These are phyloP conservation scores for Xylariaceae sp. DNA, from an alignment of 2,329 filamentous ascomycete species.

Conservation along the genomic window DNA sequence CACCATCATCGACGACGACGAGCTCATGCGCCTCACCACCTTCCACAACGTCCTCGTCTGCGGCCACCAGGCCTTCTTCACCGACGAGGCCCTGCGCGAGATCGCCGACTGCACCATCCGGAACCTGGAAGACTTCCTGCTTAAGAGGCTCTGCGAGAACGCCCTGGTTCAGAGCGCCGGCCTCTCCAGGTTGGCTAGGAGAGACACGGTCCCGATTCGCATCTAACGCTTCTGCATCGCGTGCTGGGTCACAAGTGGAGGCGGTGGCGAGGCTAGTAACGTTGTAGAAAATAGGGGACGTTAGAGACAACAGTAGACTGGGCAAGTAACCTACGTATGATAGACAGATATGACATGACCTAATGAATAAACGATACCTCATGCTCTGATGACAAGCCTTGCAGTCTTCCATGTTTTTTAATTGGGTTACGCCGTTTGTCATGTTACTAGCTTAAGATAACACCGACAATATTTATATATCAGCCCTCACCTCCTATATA, in stretches of 20 bases:
- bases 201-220: slow-evolving; percentile 40
- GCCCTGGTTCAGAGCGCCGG: slow-evolving; percentile 25
- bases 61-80: slow-evolving; percentile 73
- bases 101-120: slow-evolving; percentile 63
- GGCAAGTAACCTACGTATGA: background rate
- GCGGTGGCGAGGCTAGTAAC: background rate
- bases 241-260: background rate
- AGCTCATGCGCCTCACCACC: slow-evolving; percentile 66
- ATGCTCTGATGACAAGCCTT: background rate
- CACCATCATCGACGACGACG: slow-evolving; percentile 68
- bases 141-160: slow-evolving; percentile 26
- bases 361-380: background rate
- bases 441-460: too few relatives aligned
- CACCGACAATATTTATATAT: too few relatives aligned
- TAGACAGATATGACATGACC: background rate
- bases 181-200: slow-evolving; percentile 16
- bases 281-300: background rate
- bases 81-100: slow-evolving; percentile 64
- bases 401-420: background rate
- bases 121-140: slow-evolving; percentile 55
- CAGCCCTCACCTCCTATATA: slow-evolving; percentile 47
- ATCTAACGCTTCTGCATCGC: slow-evolving; percentile 30
- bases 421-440: too few relatives aligned
- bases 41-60: slow-evolving; percentile 70
- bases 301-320: background rate